Percentiles rank a stretch among this genome's conserved stretches.
Evolutionary conservation across 2,329 filamentous ascomycete species (phyloP).

Genomic region (Fusarium setosum): DNA sequence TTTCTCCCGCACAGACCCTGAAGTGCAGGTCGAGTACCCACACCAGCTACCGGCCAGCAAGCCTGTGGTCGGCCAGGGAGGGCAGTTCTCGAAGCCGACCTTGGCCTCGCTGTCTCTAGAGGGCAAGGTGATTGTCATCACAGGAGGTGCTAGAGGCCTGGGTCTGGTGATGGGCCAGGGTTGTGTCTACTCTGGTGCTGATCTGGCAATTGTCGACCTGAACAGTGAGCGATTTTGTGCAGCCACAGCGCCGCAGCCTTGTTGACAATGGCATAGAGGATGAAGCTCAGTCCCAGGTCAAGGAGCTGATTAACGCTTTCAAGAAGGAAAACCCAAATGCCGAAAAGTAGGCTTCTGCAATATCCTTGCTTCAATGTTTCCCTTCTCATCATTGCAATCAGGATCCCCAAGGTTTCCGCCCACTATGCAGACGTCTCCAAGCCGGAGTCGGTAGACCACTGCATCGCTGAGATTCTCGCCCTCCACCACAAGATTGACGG

Average conservation of each 20-base stretch:
- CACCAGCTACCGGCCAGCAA: constrained; percentile 76
- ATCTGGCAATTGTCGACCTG: constrained; percentile 91
- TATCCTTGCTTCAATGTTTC: fast-evolving
- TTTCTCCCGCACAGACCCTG: constrained; percentile 83
- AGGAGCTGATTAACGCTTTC: constrained; percentile 79
- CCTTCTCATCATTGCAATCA: constrained; percentile 42
- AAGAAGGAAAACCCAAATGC: constrained; percentile 80
- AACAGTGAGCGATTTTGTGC: constrained; percentile 73
- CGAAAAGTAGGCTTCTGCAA: constrained; percentile 61
- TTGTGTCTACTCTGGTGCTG: constrained; percentile 85
- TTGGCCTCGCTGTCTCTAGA: constrained; percentile 88
- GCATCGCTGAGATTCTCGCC: constrained; percentile 69
- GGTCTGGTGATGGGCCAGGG: constrained; percentile 94
- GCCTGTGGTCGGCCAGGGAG: constrained; percentile 80
- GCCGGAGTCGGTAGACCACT: constrained; percentile 78
- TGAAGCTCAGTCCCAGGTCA: constrained; percentile 81
- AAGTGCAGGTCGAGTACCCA: constrained; percentile 82
- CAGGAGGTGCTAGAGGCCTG: constrained; percentile 88
- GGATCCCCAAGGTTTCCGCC: constrained; percentile 84
- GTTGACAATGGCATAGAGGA: constrained; percentile 68
- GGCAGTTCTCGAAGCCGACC: constrained; percentile 84
- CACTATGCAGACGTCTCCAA: constrained; percentile 92
- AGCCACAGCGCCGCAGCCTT: not conserved
- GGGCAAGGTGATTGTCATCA: constrained; percentile 84
- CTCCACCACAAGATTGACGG: constrained; percentile 85